Evolutionary conservation across 352 stramenopile genomes (phyloP).

Genomic region (Globisporangium middletonii): DNA sequence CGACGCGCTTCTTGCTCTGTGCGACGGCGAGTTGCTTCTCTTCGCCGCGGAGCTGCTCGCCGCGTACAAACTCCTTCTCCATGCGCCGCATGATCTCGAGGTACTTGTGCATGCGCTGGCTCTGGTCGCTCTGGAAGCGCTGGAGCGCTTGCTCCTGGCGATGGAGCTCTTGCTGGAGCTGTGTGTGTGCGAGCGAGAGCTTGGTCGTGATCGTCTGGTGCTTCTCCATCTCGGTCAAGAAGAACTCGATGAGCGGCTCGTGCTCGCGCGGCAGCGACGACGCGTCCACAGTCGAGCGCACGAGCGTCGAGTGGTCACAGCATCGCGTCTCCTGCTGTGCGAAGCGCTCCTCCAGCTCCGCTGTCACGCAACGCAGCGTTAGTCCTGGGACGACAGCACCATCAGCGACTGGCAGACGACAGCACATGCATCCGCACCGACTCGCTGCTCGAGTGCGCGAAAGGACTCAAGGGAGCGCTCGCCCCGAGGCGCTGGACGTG

Average conservation of each 20-base stretch:
- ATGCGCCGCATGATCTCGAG: slow-evolving; percentile 32
- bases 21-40: slow-evolving; percentile 24
- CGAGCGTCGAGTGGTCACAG: not conserved
- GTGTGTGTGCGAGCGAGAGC: slow-evolving; percentile 16
- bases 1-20: slow-evolving; percentile 24
- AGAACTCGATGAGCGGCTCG: slow-evolving; percentile 39
- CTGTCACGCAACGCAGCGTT: not conserved
- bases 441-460: slow-evolving; percentile 2
- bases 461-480: not conserved
- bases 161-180: slow-evolving; percentile 26
- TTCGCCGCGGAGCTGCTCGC: slow-evolving; percentile 24
- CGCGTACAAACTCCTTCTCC: slow-evolving; percentile 29
- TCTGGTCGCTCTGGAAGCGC: slow-evolving; percentile 22
- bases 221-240: slow-evolving; percentile 43
- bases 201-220: slow-evolving; percentile 24
- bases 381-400: not conserved
- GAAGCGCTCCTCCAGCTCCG: slow-evolving; percentile 24
- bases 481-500: not conserved
- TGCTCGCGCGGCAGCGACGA: slow-evolving; percentile 9
- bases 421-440: slow-evolving; percentile 1
- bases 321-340: slow-evolving; percentile 28
- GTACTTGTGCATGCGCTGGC: slow-evolving; percentile 26
- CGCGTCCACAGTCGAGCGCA: not conserved
- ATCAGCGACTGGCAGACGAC: not conserved
- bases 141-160: slow-evolving; percentile 21